These are phyloP conservation scores for Bjerkandera adusta DNA, from an alignment of 1,284 basidiomycete species.

Conservation along the genomic window DNA sequence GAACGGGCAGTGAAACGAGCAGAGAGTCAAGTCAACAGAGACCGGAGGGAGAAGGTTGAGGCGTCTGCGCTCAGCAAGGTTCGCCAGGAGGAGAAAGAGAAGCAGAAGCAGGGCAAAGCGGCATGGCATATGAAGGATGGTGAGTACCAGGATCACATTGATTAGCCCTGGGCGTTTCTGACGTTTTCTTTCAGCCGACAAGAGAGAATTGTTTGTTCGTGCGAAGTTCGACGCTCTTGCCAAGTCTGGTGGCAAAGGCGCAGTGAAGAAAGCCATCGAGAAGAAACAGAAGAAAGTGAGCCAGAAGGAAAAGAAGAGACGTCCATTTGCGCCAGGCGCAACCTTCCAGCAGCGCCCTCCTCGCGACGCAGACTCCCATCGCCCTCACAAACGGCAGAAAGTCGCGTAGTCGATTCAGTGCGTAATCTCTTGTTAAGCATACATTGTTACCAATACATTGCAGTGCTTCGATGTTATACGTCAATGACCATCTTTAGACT, in stretches of 20 bases:
- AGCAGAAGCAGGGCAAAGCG: slow-evolving; percentile 74
- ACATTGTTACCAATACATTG: too few relatives aligned
- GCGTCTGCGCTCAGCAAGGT: slow-evolving; percentile 59
- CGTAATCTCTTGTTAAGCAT: too few relatives aligned
- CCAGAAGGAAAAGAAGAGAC: slow-evolving; percentile 86
- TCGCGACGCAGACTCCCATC: neutral
- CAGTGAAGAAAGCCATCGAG: slow-evolving; percentile 86
- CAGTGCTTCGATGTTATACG: too few relatives aligned
- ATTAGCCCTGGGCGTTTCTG: neutral
- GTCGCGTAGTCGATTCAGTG: slow-evolving; percentile 3
- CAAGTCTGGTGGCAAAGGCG: slow-evolving; percentile 68
- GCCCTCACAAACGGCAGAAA: slow-evolving; percentile 15
- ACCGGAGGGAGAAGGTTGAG: slow-evolving; percentile 70
- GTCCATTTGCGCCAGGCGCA: slow-evolving; percentile 53
- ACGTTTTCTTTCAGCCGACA: slow-evolving; percentile 55
- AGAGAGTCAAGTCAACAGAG: slow-evolving; percentile 78
- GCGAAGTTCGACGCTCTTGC: slow-evolving; percentile 80
- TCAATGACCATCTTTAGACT: too few relatives aligned
- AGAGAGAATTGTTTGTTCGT: slow-evolving; percentile 69
- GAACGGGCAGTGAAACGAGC: slow-evolving; percentile 76
- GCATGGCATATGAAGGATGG: slow-evolving; percentile 89
- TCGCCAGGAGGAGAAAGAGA: slow-evolving; percentile 72
- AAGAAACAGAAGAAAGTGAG: slow-evolving; percentile 86
- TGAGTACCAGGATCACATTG: slow-evolving; percentile 35
- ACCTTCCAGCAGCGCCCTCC: neutral